Conservation (phyloP, 2,329 filamentous ascomycete species). For the Alternaria sp. region DNA sequence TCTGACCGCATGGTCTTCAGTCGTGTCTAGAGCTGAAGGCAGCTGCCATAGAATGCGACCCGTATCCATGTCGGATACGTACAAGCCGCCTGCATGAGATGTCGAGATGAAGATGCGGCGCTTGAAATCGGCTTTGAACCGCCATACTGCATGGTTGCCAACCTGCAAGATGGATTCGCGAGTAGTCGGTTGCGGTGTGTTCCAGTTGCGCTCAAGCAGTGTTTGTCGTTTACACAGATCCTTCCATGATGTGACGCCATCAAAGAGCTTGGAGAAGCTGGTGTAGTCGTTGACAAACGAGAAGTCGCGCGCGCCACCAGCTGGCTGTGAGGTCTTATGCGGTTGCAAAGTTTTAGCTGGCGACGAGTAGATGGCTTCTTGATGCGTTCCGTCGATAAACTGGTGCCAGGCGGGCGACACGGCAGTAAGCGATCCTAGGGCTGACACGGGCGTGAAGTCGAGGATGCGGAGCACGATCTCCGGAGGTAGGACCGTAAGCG, state of each 20-base stretch:
- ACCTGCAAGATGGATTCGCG: slow-evolving; percentile 9
- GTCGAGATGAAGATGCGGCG: slow-evolving; percentile 13
- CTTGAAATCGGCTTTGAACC: slow-evolving; percentile 13
- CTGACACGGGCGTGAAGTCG: slow-evolving; percentile 9
- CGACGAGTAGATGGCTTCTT: slow-evolving; percentile 8
- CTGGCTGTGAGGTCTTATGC: not conserved
- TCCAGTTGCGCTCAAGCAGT: slow-evolving; percentile 5
- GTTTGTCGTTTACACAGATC: slow-evolving; percentile 6
- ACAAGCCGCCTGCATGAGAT: slow-evolving; percentile 7
- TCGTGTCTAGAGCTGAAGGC: slow-evolving; percentile 4
- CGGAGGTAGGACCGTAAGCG: slow-evolving; percentile 10
- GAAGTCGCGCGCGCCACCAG: slow-evolving; percentile 1
- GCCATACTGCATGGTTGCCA: slow-evolving; percentile 6
- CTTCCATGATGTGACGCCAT: slow-evolving; percentile 9
- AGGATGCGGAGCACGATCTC: slow-evolving; percentile 15
- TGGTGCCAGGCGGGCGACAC: slow-evolving; percentile 11
- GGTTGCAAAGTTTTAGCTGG: slow-evolving; percentile 5
- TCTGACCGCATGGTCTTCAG: not conserved
- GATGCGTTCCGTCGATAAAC: slow-evolving; percentile 11
- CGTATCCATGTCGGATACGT: slow-evolving; percentile 8
- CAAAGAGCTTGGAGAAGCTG: slow-evolving; percentile 12
- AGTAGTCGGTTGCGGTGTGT: not conserved
- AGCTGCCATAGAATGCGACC: slow-evolving; percentile 4
- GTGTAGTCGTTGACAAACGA: slow-evolving; percentile 2
- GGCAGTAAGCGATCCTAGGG: slow-evolving; percentile 1